phyloP scores from a whole-genome alignment of 805 yeast genomes.

The Ogataea henricii region DNA sequence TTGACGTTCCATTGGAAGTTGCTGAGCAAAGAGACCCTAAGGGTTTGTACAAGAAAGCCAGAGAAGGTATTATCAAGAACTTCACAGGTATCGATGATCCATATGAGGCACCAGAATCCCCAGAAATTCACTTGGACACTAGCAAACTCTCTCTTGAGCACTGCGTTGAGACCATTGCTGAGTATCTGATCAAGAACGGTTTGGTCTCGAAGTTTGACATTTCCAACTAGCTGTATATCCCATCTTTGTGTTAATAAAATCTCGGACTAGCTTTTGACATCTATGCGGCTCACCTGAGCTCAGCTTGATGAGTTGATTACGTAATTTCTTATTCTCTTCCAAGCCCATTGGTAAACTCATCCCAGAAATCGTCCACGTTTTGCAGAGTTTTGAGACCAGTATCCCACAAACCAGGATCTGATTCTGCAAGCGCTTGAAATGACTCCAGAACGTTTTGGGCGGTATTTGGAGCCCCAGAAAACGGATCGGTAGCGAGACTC shows the following conservation, averaged over 20 bases:
- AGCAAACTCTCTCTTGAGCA: constrained; percentile 75
- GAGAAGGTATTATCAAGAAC: constrained; percentile 91
- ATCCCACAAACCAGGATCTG: constrained; percentile 27
- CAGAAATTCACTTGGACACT: constrained; percentile 82
- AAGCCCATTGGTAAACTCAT: constrained; percentile 21
- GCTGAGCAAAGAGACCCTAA: constrained; percentile 98
- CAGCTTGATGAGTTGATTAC: not conserved
- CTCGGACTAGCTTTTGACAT: not conserved
- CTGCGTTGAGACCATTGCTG: constrained; percentile 70
- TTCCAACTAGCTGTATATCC: constrained; percentile 2
- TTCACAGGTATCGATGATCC: constrained; percentile 97
- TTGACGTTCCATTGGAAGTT: constrained; percentile 90
- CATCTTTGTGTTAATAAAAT: not conserved
- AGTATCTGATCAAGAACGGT: constrained; percentile 60
- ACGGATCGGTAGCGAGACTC: constrained; percentile 3
- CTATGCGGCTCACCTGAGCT: not conserved
- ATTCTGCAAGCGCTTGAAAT: constrained; percentile 23
- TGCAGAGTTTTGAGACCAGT: constrained; percentile 25
- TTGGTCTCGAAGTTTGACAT: constrained; percentile 10
- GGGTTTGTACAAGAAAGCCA: constrained; percentile 94
- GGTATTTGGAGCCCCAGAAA: constrained; percentile 3
- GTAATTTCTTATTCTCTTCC: not conserved
- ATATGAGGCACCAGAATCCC: constrained; percentile 84
- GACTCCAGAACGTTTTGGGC: constrained; percentile 21
- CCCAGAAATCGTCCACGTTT: constrained; percentile 28